Base-by-base conservation (phyloP, 306 rosid species). In the Alnus rubra region DNA sequence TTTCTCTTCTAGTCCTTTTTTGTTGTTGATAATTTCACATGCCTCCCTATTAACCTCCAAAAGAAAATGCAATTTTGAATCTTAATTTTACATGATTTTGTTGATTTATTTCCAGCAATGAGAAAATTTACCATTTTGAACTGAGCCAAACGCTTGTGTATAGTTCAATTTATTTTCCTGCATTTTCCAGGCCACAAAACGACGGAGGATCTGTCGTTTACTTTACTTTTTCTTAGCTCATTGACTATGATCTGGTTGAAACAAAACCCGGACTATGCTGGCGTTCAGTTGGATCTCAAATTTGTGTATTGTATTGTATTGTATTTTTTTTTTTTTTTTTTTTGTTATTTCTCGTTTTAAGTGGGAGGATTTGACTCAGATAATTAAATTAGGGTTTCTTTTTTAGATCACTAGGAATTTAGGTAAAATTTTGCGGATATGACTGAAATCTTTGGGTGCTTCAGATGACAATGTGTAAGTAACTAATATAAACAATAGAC, bases 131-230 rank as follows among this genome's bases (percentile, higher is more conserved):
- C 11, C 23, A 11, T 59, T 58, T 14, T 16, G 50, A 67, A 35
- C 30, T 73, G 48, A 68, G 11, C 30, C 28, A 30, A 51, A 63
- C 15, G 11, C 35, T 30, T 1, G 62, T 16, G 7, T 58, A 4
- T 18, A 65, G 28, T 13, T 23, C 13, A 7, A 8, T 45, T 76
- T 3, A 4, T 12, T 47, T 81, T 18, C 60, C 16, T 5, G 74
- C 28, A 37, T 35, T 74, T 77, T 83, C 74, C 19, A 1, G 71
- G 77, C 72, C 53, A 23, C 45, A 80, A 71, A 71, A 81, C 74
- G 39, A 45, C 42, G 42, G 33, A 7, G 7, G 73, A 51, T 77
- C 64, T 4, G 74, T 44, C 65, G 64, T 77, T 58, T 74, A 45
- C 31, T 31, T 58, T 35, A 28, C 33, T 13, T 30, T 60, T 67